A percentile compares a stretch with the other conserved stretches of the same genome.
phyloP scores from a whole-genome alignment of 2,329 filamentous ascomycete species.

The Colletotrichum gloeosporioides region DNA sequence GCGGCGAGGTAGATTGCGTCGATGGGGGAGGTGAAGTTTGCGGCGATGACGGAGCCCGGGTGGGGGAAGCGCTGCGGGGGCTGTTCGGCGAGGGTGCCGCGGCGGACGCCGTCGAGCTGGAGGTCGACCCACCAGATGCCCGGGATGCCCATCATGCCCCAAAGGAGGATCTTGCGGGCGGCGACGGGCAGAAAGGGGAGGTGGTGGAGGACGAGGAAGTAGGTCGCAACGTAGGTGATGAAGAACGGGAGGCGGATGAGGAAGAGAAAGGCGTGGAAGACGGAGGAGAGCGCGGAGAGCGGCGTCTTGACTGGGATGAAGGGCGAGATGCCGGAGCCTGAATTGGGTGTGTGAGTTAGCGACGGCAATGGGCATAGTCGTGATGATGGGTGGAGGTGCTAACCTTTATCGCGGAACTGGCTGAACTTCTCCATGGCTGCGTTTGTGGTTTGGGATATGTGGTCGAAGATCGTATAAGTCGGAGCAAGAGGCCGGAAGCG shows the following conservation, averaged over 20 bases:
- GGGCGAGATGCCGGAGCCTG: slow-evolving; percentile 94
- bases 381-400: not conserved
- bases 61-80: slow-evolving; percentile 77
- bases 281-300: slow-evolving; percentile 64
- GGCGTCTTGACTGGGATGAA: slow-evolving; percentile 84
- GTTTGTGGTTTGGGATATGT: not conserved
- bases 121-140: slow-evolving; percentile 98
- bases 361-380: not conserved
- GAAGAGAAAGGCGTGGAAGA: slow-evolving; percentile 77
- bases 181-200: slow-evolving; percentile 68
- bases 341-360: not conserved
- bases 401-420: slow-evolving; percentile 90
- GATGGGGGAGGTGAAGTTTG: slow-evolving; percentile 90
- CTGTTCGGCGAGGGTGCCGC: slow-evolving; percentile 82
- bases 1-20: slow-evolving; percentile 94
- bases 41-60: slow-evolving; percentile 82
- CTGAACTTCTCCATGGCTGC: slow-evolving; percentile 88
- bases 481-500: not conserved
- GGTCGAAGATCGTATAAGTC: slow-evolving; percentile 4
- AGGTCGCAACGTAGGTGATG: slow-evolving; percentile 67
- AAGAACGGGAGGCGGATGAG: slow-evolving; percentile 81
- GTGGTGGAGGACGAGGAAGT: slow-evolving; percentile 84
- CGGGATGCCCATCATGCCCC: slow-evolving; percentile 85
- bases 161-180: slow-evolving; percentile 82
- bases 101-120: slow-evolving; percentile 96